These are phyloP conservation scores for Trichocladium uniseriatum DNA, from an alignment of 495 filamentous ascomycete genomes.

Conservation along the genomic window DNA sequence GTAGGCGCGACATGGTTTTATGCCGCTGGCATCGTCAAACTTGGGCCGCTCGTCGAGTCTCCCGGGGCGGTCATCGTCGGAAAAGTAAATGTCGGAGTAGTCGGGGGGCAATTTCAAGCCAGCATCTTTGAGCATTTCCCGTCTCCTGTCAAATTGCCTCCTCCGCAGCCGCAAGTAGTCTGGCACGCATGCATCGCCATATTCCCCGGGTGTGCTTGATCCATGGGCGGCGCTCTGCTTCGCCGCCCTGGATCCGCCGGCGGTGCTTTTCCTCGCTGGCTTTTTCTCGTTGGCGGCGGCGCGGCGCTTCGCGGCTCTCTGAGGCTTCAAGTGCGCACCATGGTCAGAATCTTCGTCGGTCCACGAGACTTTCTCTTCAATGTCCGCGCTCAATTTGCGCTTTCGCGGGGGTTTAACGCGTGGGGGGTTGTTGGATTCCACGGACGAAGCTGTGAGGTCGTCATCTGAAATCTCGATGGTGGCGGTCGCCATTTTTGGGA, in stretches of 20 bases:
- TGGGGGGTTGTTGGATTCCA: background rate
- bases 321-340: slow-evolving; percentile 22
- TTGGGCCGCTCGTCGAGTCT: slow-evolving; percentile 58
- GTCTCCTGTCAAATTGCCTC: slow-evolving; percentile 47
- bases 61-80: slow-evolving; percentile 65
- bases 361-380: slow-evolving; percentile 33
- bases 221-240: slow-evolving; percentile 11
- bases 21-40: slow-evolving; percentile 46
- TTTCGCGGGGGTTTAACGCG: slow-evolving; percentile 6
- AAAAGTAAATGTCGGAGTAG: slow-evolving; percentile 77
- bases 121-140: slow-evolving; percentile 50
- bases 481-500: background rate
- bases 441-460: slow-evolving; percentile 13
- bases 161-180: slow-evolving; percentile 44
- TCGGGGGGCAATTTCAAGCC: slow-evolving; percentile 71
- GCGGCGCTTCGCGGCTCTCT: slow-evolving; percentile 16
- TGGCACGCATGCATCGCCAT: slow-evolving; percentile 30
- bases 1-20: slow-evolving; percentile 56
- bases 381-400: slow-evolving; percentile 19
- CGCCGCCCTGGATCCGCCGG: background rate
- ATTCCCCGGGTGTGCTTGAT: slow-evolving; percentile 19
- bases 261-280: background rate
- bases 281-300: slow-evolving; percentile 16
- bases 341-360: slow-evolving; percentile 34
- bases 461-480: slow-evolving; percentile 20